These are phyloP conservation scores for Cladophialophora bantiana DNA, from an alignment of 2,329 filamentous ascomycete genomes.

Conservation along the genomic window DNA sequence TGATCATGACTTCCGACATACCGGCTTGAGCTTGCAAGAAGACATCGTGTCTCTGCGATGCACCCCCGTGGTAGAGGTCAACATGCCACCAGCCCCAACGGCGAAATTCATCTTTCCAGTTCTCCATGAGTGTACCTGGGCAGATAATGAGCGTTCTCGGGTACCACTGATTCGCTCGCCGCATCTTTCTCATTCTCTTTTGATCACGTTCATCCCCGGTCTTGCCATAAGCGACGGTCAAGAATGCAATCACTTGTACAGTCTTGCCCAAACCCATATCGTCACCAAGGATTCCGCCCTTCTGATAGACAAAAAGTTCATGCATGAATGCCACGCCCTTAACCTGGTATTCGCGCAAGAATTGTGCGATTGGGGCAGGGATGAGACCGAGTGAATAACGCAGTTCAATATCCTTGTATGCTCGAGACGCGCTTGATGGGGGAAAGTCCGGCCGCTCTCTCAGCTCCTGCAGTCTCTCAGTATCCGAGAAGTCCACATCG, in stretches of 20 bases:
- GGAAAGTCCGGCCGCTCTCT: slow-evolving; percentile 74
- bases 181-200: slow-evolving; percentile 87
- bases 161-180: slow-evolving; percentile 75
- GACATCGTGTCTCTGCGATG: slow-evolving; percentile 70
- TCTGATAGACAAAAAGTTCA: slow-evolving; percentile 86
- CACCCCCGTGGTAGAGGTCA: slow-evolving; percentile 77
- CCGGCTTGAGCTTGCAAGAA: slow-evolving; percentile 77
- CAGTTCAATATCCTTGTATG: slow-evolving; percentile 77
- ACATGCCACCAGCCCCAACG: slow-evolving; percentile 97
- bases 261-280: slow-evolving; percentile 99
- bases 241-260: slow-evolving; percentile 90
- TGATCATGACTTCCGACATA: slow-evolving; percentile 87
- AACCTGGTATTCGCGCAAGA: slow-evolving; percentile 89
- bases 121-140: slow-evolving; percentile 84
- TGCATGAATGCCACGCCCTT: slow-evolving; percentile 86
- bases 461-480: slow-evolving; percentile 67
- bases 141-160: slow-evolving; percentile 84
- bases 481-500: slow-evolving; percentile 77
- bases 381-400: slow-evolving; percentile 79
- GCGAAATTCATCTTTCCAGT: slow-evolving; percentile 86
- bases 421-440: slow-evolving; percentile 67
- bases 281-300: slow-evolving; percentile 88
- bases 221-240: slow-evolving; percentile 92
- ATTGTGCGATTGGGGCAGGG: slow-evolving; percentile 87
- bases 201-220: slow-evolving; percentile 84